These are phyloP conservation scores for Pythium scleroteichum DNA, from an alignment of 352 stramenopile species.

Conservation along the genomic window DNA sequence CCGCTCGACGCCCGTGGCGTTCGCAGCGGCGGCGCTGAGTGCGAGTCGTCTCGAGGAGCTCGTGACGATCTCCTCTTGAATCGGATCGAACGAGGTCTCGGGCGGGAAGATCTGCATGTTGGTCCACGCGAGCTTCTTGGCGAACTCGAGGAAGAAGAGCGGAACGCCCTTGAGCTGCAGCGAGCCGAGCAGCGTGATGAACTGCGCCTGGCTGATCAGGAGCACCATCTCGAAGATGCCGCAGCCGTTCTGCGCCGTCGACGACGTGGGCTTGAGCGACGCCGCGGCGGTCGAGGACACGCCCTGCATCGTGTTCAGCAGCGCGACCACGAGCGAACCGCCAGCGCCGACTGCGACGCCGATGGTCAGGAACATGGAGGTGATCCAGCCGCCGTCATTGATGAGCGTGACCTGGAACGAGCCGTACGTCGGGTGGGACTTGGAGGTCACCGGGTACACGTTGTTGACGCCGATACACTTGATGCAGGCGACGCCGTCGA, in stretches of 20 bases:
- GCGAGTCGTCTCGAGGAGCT: neutral
- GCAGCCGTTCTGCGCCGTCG: slow-evolving; percentile 23
- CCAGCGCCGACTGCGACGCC: slow-evolving; percentile 35
- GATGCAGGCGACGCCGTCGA: slow-evolving; percentile 35
- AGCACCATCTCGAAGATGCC: slow-evolving; percentile 43
- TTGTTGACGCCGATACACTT: slow-evolving; percentile 48
- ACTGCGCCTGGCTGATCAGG: slow-evolving; percentile 47
- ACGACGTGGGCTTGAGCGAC: slow-evolving; percentile 25
- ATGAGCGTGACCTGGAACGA: slow-evolving; percentile 42
- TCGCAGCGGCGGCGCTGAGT: neutral
- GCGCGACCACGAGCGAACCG: slow-evolving; percentile 26
- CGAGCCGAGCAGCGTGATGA: slow-evolving; percentile 47
- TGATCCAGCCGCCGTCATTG: slow-evolving; percentile 41
- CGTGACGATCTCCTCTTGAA: neutral
- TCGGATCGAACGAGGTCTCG: slow-evolving; percentile 16
- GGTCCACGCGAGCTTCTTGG: slow-evolving; percentile 49
- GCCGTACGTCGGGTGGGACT: slow-evolving; percentile 35
- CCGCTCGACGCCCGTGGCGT: slow-evolving; percentile 33
- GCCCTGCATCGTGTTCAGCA: slow-evolving; percentile 21
- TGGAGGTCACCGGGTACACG: slow-evolving; percentile 40
- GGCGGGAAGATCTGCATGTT: slow-evolving; percentile 50
- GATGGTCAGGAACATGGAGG: slow-evolving; percentile 29
- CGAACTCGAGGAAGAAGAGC: slow-evolving; percentile 50
- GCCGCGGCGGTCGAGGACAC: neutral
- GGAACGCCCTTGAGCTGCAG: slow-evolving; percentile 44